Conservation (phyloP, 208 protist species). For the Tritrichomonas foetus region DNA sequence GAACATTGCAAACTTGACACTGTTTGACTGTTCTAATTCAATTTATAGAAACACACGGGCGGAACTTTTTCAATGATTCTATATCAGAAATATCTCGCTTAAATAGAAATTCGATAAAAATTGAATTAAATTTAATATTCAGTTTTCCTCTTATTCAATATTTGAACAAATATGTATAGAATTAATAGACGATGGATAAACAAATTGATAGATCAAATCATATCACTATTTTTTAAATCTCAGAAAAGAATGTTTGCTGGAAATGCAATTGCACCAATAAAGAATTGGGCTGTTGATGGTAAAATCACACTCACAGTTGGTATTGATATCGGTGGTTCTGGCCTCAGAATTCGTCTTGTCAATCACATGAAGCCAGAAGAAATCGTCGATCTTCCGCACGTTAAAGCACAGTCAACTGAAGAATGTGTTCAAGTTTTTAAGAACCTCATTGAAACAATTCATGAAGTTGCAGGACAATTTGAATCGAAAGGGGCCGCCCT, state of each 20-base stretch:
- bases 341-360: neutral
- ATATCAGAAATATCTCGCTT: too few species aligned
- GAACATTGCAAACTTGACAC: too few species aligned
- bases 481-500: neutral
- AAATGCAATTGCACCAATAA: neutral
- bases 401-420: neutral
- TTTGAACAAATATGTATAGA: too few species aligned
- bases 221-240: too few species aligned
- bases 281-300: neutral
- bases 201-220: too few species aligned
- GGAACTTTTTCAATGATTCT: too few species aligned
- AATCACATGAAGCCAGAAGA: neutral
- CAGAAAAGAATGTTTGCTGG: neutral
- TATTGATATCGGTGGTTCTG: neutral
- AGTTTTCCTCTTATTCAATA: too few species aligned
- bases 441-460: neutral
- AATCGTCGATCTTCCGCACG: neutral
- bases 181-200: too few species aligned
- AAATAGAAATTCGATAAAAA: too few species aligned
- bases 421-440: neutral
- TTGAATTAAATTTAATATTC: too few species aligned
- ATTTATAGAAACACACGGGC: too few species aligned
- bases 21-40: too few species aligned
- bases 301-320: neutral
- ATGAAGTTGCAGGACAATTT: neutral